Base-by-base conservation (phyloP, 2,329 filamentous ascomycete genomes). In the Ophiostoma fasciatum region DNA sequence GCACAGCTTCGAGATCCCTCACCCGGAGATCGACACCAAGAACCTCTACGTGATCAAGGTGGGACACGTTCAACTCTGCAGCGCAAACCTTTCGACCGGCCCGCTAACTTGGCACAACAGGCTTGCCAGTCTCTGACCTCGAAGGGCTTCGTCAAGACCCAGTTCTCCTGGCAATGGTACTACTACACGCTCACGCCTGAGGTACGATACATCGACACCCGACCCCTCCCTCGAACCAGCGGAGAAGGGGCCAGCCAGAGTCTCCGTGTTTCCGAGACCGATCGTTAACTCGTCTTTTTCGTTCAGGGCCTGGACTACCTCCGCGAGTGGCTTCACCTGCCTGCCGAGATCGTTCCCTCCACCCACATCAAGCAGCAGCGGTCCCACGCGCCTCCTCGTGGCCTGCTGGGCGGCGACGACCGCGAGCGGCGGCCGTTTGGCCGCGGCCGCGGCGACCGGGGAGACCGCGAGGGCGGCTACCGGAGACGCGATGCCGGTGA, bases 341-440 rank as follows among this genome's bases (percentile, higher is more conserved):
- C 90, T 58, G 87, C 90, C 62, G 90, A 98, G 78, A 94, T 98
- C 61, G 90, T 98, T 52, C 90, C 90, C 54, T 85, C 92, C 58
- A 98, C 90, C 58, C 90, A 98, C 81, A 96, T 98, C 73, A 98
- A 98, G 83, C 87, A 94, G 74, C 85, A 94, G 76, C 84, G 90
- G 66, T 90, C 84, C 56, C 85, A 94, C 68, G 87, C 85, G 69
- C 88, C 88, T 65, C 88, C 90, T 60, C 87, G 90, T 59, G 90
- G 90, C 61, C 96, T 98, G 90, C 78, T 96, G 71, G 85, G 85
- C 55, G 87, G 93, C 61, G 67, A 71, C 48, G 74, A 78, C 60
- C 71, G 71, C 66, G 83, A 90, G 71, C 74, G 79, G 60, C 78
- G 84, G 66, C 78, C 81, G 51, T 83, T 82, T 58, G 79, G 82